Evolutionary conservation across 306 rosid species (phyloP), one percentile per base, ranked within the genome.

Genomic region (Pyrus pyrifolia): DNA sequence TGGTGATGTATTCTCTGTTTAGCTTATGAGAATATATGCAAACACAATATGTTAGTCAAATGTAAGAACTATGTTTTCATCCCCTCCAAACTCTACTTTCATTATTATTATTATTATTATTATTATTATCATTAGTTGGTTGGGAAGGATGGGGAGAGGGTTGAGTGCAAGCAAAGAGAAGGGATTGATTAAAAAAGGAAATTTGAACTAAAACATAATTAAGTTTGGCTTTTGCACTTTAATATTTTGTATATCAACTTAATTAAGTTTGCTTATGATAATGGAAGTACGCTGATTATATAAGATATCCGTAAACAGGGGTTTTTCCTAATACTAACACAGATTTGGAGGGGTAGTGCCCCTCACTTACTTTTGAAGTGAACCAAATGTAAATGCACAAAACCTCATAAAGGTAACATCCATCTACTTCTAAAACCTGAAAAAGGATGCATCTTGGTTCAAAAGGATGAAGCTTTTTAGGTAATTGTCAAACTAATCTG

Each of bases 401-500:
- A 45, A 62, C 12, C 31, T 60, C 67, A 29, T 45, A 62, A 45
- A 62, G 78, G 11, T 17, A 11, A 21, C 46, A 18, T 17, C 45
- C 66, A 74, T 63, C 45, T 62, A 30, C 68, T 59, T 68, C 51
- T 31, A 71, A 68, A 51, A 33, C 17, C 21, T 44, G 63, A 71
- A 12, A 40, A 46, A 27, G 21, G 8, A 27, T 45, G 45, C 58
- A 40, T 33, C 59, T 73, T 60, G 25, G 58, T 51, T 60, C 59
- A 62, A 61, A 78, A 82, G 45, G 30, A 53, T 30, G 74, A 75
- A 68, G 77, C 77, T 62, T 74, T 74, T 64, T 49, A 38, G 60
- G 12, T 64, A 71, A 52, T 79, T 76, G 81, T 71, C 81, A 65
- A 79, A 71, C 72, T 67, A 31, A 44, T 58, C 74, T 21, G 38